Conservation (phyloP, 176 grass and related monocot species). For the Oryza coarctata region DNA sequence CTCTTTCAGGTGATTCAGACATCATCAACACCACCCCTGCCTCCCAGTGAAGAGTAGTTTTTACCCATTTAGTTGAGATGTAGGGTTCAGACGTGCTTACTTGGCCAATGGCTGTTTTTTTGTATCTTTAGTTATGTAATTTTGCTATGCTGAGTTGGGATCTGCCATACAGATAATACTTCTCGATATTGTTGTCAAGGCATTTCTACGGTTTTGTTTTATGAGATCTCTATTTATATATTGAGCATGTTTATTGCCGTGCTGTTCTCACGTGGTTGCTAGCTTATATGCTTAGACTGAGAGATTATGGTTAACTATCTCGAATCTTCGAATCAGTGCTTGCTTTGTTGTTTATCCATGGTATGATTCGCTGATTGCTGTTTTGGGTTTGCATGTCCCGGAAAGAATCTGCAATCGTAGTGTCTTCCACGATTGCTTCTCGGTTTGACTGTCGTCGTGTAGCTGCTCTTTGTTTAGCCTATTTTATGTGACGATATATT, state of each 20-base stretch:
- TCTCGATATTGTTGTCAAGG: conserved; percentile 15
- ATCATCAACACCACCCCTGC: conserved; percentile 72
- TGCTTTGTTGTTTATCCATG: not conserved
- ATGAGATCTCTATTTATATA: conserved; percentile 12
- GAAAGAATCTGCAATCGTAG: not conserved
- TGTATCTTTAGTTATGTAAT: conserved; percentile 15
- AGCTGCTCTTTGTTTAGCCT: not conserved
- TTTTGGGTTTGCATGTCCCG: not conserved
- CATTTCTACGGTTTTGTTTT: conserved; percentile 38
- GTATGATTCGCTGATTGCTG: conserved; percentile 4
- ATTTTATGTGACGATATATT: not conserved
- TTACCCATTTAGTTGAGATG: conserved; percentile 29
- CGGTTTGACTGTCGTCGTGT: too few species aligned
- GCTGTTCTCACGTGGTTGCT: not conserved
- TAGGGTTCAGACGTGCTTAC: conserved; percentile 26
- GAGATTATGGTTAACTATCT: not conserved
- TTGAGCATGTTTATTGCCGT: not conserved
- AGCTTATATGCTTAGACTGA: not conserved
- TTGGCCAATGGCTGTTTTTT: conserved; percentile 7
- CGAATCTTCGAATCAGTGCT: not conserved
- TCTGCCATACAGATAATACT: conserved; percentile 24
- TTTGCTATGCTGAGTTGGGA: conserved; percentile 6
- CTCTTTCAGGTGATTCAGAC: conserved; percentile 85
- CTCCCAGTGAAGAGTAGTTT: conserved; percentile 58
- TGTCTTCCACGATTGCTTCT: not conserved